phyloP scores from a whole-genome alignment of 257 asterid species.

The Solanum gracilifrons region DNA sequence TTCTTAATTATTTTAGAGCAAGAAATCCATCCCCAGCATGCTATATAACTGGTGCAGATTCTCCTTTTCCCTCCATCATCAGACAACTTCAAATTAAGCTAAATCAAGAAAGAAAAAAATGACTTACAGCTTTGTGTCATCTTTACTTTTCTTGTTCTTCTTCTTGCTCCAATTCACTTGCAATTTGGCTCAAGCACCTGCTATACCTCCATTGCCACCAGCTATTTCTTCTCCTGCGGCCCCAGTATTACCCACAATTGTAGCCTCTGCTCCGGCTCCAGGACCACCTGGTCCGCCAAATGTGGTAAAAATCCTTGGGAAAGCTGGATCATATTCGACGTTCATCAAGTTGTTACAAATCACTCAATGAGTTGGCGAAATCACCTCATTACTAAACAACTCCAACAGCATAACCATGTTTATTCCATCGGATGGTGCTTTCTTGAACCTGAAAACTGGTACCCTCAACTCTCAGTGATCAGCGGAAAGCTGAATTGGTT shows the following conservation, averaged over 20 bases:
- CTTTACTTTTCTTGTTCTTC: constrained; percentile 7
- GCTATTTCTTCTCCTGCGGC: not conserved
- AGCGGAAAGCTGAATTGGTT: constrained; percentile 25
- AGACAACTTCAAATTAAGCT: not conserved
- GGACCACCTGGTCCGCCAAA: constrained; percentile 28
- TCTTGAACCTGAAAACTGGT: constrained; percentile 31
- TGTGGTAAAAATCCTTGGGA: constrained; percentile 35
- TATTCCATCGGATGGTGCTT: constrained; percentile 35
- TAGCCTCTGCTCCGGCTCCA: constrained; percentile 19
- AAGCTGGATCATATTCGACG: constrained; percentile 28
- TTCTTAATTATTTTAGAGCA: not conserved
- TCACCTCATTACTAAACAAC: constrained; percentile 34
- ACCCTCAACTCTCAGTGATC: constrained; percentile 29
- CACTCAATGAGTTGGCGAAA: constrained; percentile 35
- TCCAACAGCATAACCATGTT: constrained; percentile 40
- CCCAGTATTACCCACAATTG: not conserved
- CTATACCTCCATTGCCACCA: not conserved
- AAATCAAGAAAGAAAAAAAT: not conserved
- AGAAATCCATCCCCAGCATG: not conserved
- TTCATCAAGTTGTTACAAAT: constrained; percentile 42
- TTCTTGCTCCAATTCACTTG: constrained; percentile 1
- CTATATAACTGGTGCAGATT: constrained; percentile 2
- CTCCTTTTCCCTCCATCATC: not conserved
- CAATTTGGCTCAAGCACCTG: constrained; percentile 24
- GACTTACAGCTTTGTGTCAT: not conserved